Conservation (phyloP, 305 asterid species). For the Solanum hybrid region DNA sequence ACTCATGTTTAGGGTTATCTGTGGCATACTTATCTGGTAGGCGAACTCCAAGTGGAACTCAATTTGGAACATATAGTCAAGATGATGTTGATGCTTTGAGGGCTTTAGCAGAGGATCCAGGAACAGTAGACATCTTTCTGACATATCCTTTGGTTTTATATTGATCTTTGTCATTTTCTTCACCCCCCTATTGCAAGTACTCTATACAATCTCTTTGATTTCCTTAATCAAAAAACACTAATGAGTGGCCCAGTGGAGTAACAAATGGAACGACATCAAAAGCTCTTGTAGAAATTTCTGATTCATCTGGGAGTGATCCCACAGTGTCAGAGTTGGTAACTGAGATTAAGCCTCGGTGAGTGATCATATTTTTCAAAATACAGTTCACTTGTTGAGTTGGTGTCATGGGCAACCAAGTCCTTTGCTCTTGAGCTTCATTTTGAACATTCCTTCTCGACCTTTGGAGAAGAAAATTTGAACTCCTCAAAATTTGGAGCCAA, state of each 20-base stretch:
- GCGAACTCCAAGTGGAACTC: conserved; percentile 51
- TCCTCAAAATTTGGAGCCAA: neutral
- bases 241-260: conserved; percentile 83
- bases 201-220: conserved; percentile 9
- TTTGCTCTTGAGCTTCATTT: neutral
- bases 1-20: conserved; percentile 50
- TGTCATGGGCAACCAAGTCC: neutral
- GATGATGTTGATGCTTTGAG: conserved; percentile 91
- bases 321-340: conserved; percentile 65
- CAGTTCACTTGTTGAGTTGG: neutral
- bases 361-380: neutral
- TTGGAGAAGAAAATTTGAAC: neutral
- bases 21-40: conserved; percentile 85
- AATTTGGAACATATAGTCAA: conserved; percentile 66
- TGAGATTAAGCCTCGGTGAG: conserved; percentile 95
- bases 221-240: conserved; percentile 67
- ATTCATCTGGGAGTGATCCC: conserved; percentile 42
- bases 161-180: conserved; percentile 4
- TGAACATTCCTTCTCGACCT: neutral
- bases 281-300: conserved; percentile 48
- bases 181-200: neutral
- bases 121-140: conserved; percentile 71
- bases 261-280: conserved; percentile 50
- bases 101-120: conserved; percentile 89
- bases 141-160: conserved; percentile 69